These are phyloP conservation scores for Hypoxylon sp. DNA, from an alignment of 2,329 filamentous ascomycete species.

Conservation along the genomic window DNA sequence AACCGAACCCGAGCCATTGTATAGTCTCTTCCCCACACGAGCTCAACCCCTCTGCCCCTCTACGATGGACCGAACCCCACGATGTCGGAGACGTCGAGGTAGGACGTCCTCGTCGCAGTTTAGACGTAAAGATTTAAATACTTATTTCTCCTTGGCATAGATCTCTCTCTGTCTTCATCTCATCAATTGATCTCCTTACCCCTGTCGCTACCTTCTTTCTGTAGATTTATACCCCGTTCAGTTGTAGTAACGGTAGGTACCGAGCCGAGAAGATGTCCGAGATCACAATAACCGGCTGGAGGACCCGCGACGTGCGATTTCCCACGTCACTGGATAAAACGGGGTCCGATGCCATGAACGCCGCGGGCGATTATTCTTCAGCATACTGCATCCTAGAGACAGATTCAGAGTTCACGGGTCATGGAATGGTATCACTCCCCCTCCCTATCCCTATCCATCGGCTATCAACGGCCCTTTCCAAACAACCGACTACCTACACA, in stretches of 20 bases:
- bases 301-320: constrained; percentile 81
- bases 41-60: constrained; percentile 28
- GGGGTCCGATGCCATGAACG: constrained; percentile 98
- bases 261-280: constrained; percentile 61
- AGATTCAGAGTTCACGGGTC: constrained; percentile 77
- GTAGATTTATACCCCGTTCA: not conserved
- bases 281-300: constrained; percentile 80
- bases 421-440: constrained; percentile 76
- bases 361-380: constrained; percentile 90
- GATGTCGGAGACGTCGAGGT: constrained; percentile 33
- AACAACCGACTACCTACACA: constrained; percentile 25
- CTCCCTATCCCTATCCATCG: not conserved
- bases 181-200: constrained; percentile 2
- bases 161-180: not conserved
- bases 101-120: constrained; percentile 1
- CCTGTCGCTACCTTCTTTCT: constrained; percentile 1
- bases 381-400: constrained; percentile 95
- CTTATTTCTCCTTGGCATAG: constrained; percentile 4
- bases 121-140: constrained; percentile 12
- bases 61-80: constrained; percentile 36
- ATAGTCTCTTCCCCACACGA: constrained; percentile 25
- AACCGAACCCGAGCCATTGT: constrained; percentile 34
- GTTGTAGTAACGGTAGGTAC: not conserved
- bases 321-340: constrained; percentile 96
- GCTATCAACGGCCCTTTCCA: not conserved